A percentile compares a stretch with the other conserved stretches of the same genome.
Evolutionary conservation across 345 rosid species (phyloP).

Genomic region (Brassica nigra): DNA sequence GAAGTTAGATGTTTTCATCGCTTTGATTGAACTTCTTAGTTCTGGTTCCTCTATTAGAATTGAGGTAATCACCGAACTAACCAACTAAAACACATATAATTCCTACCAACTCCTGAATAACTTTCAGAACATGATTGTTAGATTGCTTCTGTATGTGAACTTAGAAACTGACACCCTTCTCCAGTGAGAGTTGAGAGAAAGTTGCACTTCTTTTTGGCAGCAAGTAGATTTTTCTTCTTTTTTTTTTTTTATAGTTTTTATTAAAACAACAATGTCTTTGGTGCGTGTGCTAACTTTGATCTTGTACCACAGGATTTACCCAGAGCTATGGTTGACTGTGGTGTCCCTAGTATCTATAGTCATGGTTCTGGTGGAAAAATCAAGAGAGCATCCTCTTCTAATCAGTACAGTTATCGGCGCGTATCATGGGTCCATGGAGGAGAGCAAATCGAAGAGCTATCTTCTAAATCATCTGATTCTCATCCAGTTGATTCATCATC

Average conservation of each 20-base stretch:
- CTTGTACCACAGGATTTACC: constrained; percentile 52
- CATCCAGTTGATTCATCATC: constrained; percentile 71
- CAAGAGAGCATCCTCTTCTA: constrained; percentile 62
- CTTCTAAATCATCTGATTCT: constrained; percentile 48
- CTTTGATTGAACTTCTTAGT: constrained; percentile 77
- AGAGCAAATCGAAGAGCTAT: constrained; percentile 41
- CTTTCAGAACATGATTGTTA: neutral
- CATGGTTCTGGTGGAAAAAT: constrained; percentile 90
- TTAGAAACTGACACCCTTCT: neutral
- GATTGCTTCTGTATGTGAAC: constrained; percentile 17
- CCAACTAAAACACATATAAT: neutral
- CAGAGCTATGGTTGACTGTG: constrained; percentile 48
- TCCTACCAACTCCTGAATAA: constrained; percentile 8
- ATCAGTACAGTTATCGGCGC: constrained; percentile 46
- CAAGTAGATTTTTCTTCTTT: neutral
- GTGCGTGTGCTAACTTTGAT: constrained; percentile 13
- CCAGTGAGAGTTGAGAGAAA: neutral
- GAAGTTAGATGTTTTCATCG: constrained; percentile 79
- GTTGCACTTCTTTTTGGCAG: constrained; percentile 5
- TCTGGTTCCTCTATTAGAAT: constrained; percentile 74
- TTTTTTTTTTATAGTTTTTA: neutral
- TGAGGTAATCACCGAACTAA: constrained; percentile 54
- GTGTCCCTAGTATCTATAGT: constrained; percentile 47
- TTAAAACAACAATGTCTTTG: neutral
- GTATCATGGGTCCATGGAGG: constrained; percentile 74